A percentile compares a stretch with the other conserved stretches of the same genome.
Conservation (phyloP, 169 alveolate species). For the Blepharisma undulans region DNA sequence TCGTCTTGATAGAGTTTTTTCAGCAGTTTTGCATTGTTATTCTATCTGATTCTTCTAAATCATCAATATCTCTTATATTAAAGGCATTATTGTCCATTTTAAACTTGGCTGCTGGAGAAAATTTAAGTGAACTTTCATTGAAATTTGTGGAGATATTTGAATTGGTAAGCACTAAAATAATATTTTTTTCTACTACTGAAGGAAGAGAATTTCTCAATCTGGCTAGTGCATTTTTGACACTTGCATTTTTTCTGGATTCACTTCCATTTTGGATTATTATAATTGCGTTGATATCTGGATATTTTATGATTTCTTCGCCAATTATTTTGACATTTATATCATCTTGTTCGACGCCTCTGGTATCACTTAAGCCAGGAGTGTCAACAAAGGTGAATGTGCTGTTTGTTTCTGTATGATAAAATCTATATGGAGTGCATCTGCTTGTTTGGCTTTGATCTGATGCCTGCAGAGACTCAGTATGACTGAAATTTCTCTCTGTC, state of each 20-base stretch:
- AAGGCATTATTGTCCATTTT: neutral
- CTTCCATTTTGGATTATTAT: neutral
- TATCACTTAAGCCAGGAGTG: neutral
- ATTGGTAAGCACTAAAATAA: neutral
- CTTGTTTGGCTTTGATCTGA: neutral
- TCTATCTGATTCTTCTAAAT: neutral
- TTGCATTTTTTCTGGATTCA: neutral
- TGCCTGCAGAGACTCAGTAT: neutral
- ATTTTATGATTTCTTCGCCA: neutral
- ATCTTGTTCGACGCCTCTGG: neutral
- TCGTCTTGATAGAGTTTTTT: neutral
- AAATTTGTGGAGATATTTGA: neutral
- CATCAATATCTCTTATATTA: neutral
- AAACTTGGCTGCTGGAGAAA: neutral
- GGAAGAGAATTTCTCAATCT: neutral
- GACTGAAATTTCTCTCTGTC: neutral
- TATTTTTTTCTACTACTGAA: neutral
- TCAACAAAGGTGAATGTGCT: neutral
- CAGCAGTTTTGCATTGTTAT: neutral
- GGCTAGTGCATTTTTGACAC: neutral
- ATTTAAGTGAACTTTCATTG: neutral
- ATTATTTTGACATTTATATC: neutral
- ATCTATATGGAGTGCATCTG: neutral
- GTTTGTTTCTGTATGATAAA: neutral
- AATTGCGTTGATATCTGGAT: neutral